These are phyloP conservation scores for Aphanocladium album DNA, from an alignment of 2,329 filamentous ascomycete species.

Conservation along the genomic window DNA sequence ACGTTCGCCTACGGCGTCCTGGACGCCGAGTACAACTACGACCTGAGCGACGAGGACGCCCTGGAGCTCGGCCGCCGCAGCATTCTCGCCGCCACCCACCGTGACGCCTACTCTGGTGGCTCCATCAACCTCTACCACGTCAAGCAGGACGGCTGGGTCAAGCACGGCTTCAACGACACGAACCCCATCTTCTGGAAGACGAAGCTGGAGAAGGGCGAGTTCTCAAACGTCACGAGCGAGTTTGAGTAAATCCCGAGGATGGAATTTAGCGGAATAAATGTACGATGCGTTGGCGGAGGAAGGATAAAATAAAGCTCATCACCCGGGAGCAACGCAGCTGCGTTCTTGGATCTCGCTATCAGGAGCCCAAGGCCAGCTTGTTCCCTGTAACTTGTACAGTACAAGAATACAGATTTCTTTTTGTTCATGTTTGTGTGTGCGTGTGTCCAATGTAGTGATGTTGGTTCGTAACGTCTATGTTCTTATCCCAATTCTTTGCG, in stretches of 20 bases:
- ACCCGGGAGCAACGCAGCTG: not conserved
- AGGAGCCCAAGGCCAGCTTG: not conserved
- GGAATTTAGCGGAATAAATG: not conserved
- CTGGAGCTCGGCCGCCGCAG: slow-evolving; percentile 85
- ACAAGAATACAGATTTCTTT: slow-evolving; percentile 15
- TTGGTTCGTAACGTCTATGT: not conserved
- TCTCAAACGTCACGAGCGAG: slow-evolving; percentile 85
- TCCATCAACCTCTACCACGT: slow-evolving; percentile 99
- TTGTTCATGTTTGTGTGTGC: not conserved
- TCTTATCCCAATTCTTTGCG: not conserved
- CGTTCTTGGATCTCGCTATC: not conserved
- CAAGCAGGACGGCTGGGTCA: slow-evolving; percentile 98
- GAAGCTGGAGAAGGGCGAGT: slow-evolving; percentile 97
- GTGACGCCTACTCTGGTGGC: slow-evolving; percentile 97
- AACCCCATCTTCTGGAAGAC: slow-evolving; percentile 99
- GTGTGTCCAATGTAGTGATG: not conserved
- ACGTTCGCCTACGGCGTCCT: slow-evolving; percentile 98
- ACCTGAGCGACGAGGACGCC: slow-evolving; percentile 80
- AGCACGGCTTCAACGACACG: slow-evolving; percentile 96
- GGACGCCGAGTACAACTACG: slow-evolving; percentile 90
- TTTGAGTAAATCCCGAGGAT: slow-evolving; percentile 46
- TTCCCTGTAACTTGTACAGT: slow-evolving; percentile 24
- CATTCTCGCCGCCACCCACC: slow-evolving; percentile 92
- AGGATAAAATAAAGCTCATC: not conserved
- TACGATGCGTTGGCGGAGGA: not conserved